Evolutionary conservation across 2,329 filamentous ascomycete species (phyloP).

Genomic region (Stemphylium vesicarium): DNA sequence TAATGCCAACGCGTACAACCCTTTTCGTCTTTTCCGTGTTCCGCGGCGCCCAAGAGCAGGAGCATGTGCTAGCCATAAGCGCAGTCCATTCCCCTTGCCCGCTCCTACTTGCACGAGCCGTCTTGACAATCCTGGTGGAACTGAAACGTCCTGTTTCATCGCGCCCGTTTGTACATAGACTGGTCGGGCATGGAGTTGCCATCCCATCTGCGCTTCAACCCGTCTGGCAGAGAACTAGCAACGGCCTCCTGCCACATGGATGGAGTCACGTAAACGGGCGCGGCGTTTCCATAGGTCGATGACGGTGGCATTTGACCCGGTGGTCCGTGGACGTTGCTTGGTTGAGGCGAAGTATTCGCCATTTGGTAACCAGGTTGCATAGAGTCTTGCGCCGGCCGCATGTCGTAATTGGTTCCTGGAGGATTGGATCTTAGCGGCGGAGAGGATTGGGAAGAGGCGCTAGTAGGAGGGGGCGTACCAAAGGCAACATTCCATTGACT

Average conservation of each 20-base stretch:
- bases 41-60: background rate
- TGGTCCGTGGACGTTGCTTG: constrained; percentile 36
- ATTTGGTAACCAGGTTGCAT: constrained; percentile 43
- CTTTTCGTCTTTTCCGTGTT: background rate
- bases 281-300: constrained; percentile 42
- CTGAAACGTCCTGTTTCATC: constrained; percentile 30
- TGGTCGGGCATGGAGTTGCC: constrained; percentile 48
- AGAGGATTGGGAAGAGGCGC: constrained; percentile 51
- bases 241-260: constrained; percentile 60
- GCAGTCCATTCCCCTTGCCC: constrained; percentile 1
- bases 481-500: constrained; percentile 98
- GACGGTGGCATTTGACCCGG: constrained; percentile 42
- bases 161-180: constrained; percentile 47
- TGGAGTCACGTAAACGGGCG: constrained; percentile 53
- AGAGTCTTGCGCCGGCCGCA: constrained; percentile 45
- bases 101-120: background rate
- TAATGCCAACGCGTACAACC: background rate
- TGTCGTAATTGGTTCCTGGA: constrained; percentile 48
- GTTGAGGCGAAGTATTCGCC: constrained; percentile 45
- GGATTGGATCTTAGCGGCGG: constrained; percentile 53
- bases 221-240: constrained; percentile 49
- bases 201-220: constrained; percentile 55
- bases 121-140: background rate
- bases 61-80: background rate
- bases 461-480: constrained; percentile 65